A percentile compares a stretch with the other conserved stretches of the same genome.
Evolutionary conservation across 2,329 filamentous ascomycete species (phyloP).

Genomic region (Cordyceps cateniannulata): DNA sequence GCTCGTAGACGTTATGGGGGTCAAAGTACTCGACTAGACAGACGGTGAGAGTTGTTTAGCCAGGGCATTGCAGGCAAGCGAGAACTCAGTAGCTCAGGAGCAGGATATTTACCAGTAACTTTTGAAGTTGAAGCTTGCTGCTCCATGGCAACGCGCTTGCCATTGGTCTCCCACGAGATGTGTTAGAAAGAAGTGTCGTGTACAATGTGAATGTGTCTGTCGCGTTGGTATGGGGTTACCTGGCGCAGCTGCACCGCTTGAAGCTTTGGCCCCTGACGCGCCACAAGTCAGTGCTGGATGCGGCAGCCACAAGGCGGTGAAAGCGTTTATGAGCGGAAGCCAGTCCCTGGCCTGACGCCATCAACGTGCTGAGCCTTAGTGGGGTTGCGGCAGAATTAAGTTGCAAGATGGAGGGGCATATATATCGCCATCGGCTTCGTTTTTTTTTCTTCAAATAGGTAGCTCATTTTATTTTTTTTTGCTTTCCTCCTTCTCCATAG

Average conservation of each 20-base stretch:
- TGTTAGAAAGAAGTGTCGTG: neutral
- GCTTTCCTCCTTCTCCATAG: no score
- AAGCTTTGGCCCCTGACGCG: slow-evolving; percentile 1
- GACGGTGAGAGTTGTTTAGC: slow-evolving; percentile 3
- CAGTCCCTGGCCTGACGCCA: slow-evolving; percentile 5
- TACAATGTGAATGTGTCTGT: neutral
- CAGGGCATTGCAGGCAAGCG: no score
- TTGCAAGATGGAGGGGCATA: slow-evolving; percentile 11
- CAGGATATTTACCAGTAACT: slow-evolving; percentile 57
- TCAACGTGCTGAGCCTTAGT: slow-evolving; percentile 9
- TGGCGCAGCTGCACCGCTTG: neutral
- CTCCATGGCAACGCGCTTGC: slow-evolving; percentile 44
- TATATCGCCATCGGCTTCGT: neutral
- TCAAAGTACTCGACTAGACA: slow-evolving; percentile 87
- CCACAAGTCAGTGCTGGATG: neutral
- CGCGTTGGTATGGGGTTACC: neutral
- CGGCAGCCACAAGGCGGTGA: slow-evolving; percentile 6
- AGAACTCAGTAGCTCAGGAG: neutral
- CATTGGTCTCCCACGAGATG: slow-evolving; percentile 7
- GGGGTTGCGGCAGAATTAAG: slow-evolving; percentile 21
- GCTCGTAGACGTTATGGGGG: slow-evolving; percentile 79
- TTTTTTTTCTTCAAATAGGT: neutral
- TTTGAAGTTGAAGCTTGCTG: slow-evolving; percentile 66
- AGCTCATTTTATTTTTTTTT: neutral
- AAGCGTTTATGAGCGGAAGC: neutral